Evolutionary conservation across 2,329 filamentous ascomycete species (phyloP).

Genomic region (Stemphylium beticola): DNA sequence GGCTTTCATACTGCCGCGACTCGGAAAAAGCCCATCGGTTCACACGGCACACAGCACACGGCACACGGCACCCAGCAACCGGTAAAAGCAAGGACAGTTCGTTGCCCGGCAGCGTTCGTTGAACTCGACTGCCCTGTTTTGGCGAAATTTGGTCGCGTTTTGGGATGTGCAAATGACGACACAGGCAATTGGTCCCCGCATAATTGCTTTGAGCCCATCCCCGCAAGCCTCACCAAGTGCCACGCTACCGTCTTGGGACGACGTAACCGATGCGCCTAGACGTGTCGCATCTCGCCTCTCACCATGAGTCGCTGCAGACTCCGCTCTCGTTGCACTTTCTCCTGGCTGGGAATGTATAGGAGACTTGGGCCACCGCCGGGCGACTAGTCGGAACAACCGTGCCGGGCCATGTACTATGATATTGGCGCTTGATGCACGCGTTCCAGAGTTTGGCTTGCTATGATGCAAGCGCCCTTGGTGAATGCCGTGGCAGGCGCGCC

Average conservation of each 20-base stretch:
- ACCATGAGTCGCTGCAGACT: neutral
- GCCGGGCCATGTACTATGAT: conserved; percentile 8
- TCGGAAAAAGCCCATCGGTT: neutral
- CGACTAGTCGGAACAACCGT: conserved; percentile 7
- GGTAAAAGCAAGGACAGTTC: neutral
- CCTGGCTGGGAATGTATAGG: neutral
- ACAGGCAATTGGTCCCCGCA: neutral
- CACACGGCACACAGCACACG: neutral
- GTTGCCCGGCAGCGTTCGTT: conserved; percentile 1
- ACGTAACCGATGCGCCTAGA: conserved; percentile 1
- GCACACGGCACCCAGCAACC: neutral
- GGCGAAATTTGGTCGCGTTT: neutral
- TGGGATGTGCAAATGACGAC: conserved; percentile 4
- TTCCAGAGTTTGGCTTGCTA: conserved; percentile 1
- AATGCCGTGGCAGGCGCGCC: neutral
- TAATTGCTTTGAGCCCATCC: neutral
- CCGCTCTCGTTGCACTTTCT: neutral
- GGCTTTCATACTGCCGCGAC: neutral
- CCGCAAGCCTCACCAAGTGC: conserved; percentile 4
- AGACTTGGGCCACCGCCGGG: neutral
- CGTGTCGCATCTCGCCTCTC: neutral
- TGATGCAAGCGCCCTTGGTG: neutral
- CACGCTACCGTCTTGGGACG: conserved; percentile 1
- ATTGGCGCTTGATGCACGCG: neutral
- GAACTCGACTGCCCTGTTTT: neutral